phyloP scores from a whole-genome alignment of 257 asterid species.

The Lithospermum erythrorhizon region DNA sequence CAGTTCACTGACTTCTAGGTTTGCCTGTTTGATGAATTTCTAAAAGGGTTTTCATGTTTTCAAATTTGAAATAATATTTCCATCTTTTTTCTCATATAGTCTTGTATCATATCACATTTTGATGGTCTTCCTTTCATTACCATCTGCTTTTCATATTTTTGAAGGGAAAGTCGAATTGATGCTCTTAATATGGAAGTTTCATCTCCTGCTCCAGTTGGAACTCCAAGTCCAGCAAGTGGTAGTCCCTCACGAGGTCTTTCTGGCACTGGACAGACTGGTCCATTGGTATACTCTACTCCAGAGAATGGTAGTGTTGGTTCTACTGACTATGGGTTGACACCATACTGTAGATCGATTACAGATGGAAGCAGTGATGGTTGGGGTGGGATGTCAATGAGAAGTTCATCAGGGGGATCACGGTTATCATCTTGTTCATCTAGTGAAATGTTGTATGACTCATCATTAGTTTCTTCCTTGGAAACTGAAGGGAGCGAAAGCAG shows the following conservation, averaged over 20 bases:
- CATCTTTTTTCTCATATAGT: constrained; percentile 20
- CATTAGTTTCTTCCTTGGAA: constrained; percentile 19
- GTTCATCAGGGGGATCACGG: constrained; percentile 45
- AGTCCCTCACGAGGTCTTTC: constrained; percentile 36
- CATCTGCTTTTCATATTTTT: no score
- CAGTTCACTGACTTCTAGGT: no score
- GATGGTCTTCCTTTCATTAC: neutral
- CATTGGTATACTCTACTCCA: neutral
- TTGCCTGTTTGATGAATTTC: no score
- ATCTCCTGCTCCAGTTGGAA: constrained; percentile 25
- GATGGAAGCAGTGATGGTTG: constrained; percentile 32
- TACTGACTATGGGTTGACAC: constrained; percentile 5
- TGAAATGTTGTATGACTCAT: constrained; percentile 29
- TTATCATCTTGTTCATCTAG: constrained; percentile 38
- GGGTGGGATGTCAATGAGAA: constrained; percentile 32
- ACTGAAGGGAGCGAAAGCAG: constrained; percentile 18
- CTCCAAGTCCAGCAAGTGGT: constrained; percentile 33
- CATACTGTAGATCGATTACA: constrained; percentile 21
- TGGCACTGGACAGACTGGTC: constrained; percentile 19
- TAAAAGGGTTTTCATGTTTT: constrained; percentile 2
- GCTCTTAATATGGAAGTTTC: constrained; percentile 19
- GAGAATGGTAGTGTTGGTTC: neutral
- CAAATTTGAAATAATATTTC: constrained; percentile 20
- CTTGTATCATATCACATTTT: neutral
- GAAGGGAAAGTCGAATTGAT: constrained; percentile 14